phyloP scores from a whole-genome alignment of 192 early-diverging fungal species.

The Rhizophagus clarus region DNA sequence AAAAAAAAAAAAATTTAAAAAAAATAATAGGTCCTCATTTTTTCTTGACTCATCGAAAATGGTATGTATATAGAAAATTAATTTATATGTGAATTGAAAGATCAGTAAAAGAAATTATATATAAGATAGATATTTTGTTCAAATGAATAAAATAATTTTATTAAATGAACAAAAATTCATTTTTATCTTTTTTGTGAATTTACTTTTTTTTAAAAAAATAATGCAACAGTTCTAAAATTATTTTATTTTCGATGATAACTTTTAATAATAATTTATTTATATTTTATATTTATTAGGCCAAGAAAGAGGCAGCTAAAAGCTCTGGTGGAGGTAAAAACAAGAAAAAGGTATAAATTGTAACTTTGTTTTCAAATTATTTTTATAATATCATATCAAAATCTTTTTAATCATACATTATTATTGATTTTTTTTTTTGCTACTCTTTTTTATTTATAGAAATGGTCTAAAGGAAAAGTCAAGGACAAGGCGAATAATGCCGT shows the following conservation, averaged over 20 bases:
- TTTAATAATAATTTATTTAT: neutral
- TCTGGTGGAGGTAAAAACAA: constrained; percentile 59
- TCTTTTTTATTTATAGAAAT: constrained; percentile 77
- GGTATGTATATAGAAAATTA: too few relatives aligned
- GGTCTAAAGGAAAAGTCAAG: constrained; percentile 99
- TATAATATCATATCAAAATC: neutral
- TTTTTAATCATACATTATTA: neutral
- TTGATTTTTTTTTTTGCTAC: neutral
- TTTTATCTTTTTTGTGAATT: too few relatives aligned
- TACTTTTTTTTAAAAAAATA: too few relatives aligned
- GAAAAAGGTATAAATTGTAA: constrained; percentile 48
- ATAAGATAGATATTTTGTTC: too few relatives aligned
- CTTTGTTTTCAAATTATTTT: neutral
- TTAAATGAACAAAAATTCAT: too few relatives aligned
- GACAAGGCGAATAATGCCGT: constrained; percentile 99
- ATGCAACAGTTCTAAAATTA: too few relatives aligned
- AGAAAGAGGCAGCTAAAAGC: constrained; percentile 62
- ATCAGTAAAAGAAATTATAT: too few relatives aligned
- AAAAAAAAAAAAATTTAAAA: too few relatives aligned
- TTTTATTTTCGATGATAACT: neutral
- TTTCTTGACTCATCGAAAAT: too few relatives aligned
- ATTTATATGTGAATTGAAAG: too few relatives aligned
- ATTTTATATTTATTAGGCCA: constrained; percentile 43
- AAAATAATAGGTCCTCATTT: too few relatives aligned
- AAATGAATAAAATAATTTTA: too few relatives aligned